Evolutionary conservation across 306 rosid species (phyloP), one percentile per base, ranked within the genome.

Genomic region (Quercus wislizeni): DNA sequence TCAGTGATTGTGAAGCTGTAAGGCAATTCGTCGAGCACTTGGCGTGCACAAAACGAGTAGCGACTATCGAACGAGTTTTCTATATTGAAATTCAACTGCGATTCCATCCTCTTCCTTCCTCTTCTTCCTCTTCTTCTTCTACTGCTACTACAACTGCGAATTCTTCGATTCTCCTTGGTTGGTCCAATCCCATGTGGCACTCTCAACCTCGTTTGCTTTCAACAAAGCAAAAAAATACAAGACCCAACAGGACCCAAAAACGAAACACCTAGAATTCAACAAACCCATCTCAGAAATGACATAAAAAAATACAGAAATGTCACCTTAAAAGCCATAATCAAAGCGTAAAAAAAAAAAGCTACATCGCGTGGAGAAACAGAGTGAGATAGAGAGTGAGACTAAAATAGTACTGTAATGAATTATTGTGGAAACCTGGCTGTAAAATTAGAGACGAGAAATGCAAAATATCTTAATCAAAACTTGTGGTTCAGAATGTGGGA

Each of bases 101-200:
- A 77, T 75, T 86, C 92, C 92, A 89, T 88, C 46, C 46, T 41
- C 46, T 41, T 41, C 46, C 11, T 41, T 49, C 54, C 15, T 79
- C 71, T 82, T 86, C 74, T 58, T 69, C 72, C 65, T 74, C 83
- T 76, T 33, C 75, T 54, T 65, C 73, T 73, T 62, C 73, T 33
- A 13, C 67, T 18, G 3, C 49, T 7, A 67, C 52, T 19, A 3
- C 57, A 14, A 64, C 61, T 51, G 69, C 38, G 6, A 58, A 86
- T 75, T 62, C 85, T 77, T 59, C 64, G 68, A 43, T 85, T 69
- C 73, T 82, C 76, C 78, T 85, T 86, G 80, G 74, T 74, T 0
- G 78, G 87, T 85, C 87, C 90, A 93, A 90, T 91, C 98, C 97
- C 98, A 94, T 94, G 98, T 89, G 97, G 85, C 85, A 80, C 73